phyloP scores from a whole-genome alignment of 2,329 filamentous ascomycete species.

The Cladosporium halotolerans region DNA sequence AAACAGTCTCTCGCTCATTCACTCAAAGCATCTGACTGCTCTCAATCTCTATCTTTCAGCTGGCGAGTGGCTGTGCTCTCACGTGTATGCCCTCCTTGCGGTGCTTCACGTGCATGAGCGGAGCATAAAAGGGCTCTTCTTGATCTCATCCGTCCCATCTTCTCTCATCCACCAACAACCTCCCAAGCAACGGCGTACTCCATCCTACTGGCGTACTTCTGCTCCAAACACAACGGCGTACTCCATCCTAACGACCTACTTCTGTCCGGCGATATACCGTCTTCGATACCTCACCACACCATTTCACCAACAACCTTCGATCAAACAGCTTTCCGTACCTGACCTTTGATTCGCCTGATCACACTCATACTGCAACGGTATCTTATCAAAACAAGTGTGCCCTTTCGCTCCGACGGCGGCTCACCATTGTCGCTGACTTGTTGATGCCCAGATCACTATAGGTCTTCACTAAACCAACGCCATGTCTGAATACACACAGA shows the following conservation, averaged over 20 bases:
- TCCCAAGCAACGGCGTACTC: too few relatives aligned
- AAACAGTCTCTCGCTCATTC: background rate
- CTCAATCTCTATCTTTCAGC: too few relatives aligned
- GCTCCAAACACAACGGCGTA: too few relatives aligned
- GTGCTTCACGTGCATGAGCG: too few relatives aligned
- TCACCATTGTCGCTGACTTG: background rate
- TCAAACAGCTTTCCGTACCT: background rate
- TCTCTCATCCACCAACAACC: too few relatives aligned
- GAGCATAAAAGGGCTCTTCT: too few relatives aligned
- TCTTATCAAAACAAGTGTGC: too few relatives aligned
- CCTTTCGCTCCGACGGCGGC: too few relatives aligned
- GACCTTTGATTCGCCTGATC: background rate
- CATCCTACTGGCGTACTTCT: too few relatives aligned
- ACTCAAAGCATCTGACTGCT: background rate
- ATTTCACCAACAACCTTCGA: background rate
- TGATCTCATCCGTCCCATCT: too few relatives aligned
- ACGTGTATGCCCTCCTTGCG: background rate
- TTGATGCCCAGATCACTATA: background rate
- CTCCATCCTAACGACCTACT: too few relatives aligned
- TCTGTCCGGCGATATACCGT: too few relatives aligned
- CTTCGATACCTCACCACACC: background rate
- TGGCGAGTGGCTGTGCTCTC: background rate
- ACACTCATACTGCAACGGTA: background rate
- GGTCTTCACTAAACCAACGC: background rate
- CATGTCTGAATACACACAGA: slow-evolving; percentile 1